Evolutionary conservation across 371 early-diverging fungal genomes (phyloP), one percentile per base, ranked within the genome.

Genomic region (Mucor racemosus): DNA sequence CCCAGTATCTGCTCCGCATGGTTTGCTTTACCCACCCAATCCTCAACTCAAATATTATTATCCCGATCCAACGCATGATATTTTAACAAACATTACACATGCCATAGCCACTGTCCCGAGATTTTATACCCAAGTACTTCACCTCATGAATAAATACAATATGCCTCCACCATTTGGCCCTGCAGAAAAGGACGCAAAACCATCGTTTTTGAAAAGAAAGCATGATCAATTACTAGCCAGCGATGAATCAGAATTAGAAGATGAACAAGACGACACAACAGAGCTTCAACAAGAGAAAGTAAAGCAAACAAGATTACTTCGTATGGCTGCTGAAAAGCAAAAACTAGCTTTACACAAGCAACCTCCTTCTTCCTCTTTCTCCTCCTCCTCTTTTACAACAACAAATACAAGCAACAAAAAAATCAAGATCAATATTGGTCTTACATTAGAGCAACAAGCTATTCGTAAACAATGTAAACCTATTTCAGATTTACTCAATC

Each of bases 81-180:
- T 77, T 14, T 48, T 87, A 4, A 53, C 62, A 0, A 85, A 85
- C 48, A 87, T 87, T 13, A 75, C 77, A 62, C 73, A 82, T 64
- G 84, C 87, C 7, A 79, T 87, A 39, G 81, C 74, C 10, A 72
- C 77, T 14, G 79, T 84, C 0, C 90, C 90, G 7, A 68, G 84
- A 35, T 72, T 90, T 5, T 90, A 90, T 68, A 78, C 73, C 21
- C 89, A 90, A 67, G 89, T 89, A 1, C 73, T 90, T 31, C 90
- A 90, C 68, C 65, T 90, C 54, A 90, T 90, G 91, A 90, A 90
- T 68, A 90, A 90, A 54, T 84, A 89, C 84, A 87, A 88, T 58
- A 68, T 90, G 35, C 84, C 91, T 5, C 90, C 90, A 14, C 91
- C 91, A 7, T 90, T 90, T 70, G 79, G 73, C 0, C 75, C 81